These are phyloP conservation scores for Angomonas ambiguus DNA, from an alignment of 208 protist species.

Conservation along the genomic window DNA sequence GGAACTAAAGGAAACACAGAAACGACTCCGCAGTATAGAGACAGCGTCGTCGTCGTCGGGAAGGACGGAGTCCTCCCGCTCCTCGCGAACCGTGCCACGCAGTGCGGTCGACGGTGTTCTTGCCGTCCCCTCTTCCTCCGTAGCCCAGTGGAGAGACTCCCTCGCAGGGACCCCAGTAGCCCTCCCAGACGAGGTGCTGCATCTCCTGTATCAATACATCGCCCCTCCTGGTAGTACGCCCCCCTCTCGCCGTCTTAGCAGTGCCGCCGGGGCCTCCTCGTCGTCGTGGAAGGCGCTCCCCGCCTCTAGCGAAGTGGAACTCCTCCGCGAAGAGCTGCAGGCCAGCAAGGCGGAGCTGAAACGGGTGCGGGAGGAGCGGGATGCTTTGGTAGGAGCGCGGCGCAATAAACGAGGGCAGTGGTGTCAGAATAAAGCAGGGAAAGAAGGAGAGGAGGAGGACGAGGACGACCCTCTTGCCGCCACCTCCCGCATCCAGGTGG, in stretches of 20 bases:
- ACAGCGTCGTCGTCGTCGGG: neutral
- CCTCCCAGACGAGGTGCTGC: neutral
- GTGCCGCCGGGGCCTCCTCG: no score
- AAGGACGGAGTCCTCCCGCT: neutral
- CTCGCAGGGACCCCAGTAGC: neutral
- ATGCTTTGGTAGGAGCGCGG: conserved; percentile 3
- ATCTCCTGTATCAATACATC: neutral
- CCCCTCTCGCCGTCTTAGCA: no score
- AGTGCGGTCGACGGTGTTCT: neutral
- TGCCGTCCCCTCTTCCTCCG: neutral
- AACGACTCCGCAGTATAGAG: neutral
- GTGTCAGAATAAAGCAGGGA: neutral
- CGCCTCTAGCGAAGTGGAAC: neutral
- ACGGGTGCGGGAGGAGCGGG: conserved; percentile 35
- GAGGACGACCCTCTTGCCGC: neutral
- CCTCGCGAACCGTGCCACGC: neutral
- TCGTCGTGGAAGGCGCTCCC: no score
- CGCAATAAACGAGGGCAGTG: conserved; percentile 1
- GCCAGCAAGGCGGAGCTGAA: conserved; percentile 27
- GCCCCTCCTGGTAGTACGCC: no score
- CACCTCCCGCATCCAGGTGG: conserved; percentile 2
- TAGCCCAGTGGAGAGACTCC: neutral
- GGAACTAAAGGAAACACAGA: neutral
- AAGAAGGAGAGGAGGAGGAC: neutral
- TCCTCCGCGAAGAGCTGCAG: neutral